Base-by-base conservation (phyloP, 768 basidiomycete species). In the Mycena sanguinolenta region DNA sequence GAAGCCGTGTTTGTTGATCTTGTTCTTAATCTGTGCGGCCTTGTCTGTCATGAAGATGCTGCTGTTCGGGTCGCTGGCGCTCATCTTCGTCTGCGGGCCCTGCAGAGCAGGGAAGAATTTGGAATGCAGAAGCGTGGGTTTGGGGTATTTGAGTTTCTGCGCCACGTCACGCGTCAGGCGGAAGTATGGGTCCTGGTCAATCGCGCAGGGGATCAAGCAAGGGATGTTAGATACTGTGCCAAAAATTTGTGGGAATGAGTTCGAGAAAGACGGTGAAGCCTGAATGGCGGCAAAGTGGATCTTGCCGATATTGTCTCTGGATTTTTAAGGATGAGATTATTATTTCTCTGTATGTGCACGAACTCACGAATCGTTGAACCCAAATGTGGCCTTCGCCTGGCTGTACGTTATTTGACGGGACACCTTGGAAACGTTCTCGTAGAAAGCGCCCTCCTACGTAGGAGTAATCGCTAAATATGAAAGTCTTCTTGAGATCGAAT, bases 51-150 rank as follows among this genome's bases (percentile, higher is more conserved):
- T 98, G 85, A 88, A 99, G 74, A 99, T 97, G 73, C 94, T 94
- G 73, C 92, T 94, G 82, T 96, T 97, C 25, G 90, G 85, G 80
- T 97, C 93, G 58, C 95, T 96, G 6, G 98, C 98, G 79, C 96
- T 98, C 98, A 99, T 99, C 84, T 99, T 99, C 39, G 96, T 97
- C 81, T 98, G 96, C 3, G 98, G 94, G 50, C 98, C 98, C 81
- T 98, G 97, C 13, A 99, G 87, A 6, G 98, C 97, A 14, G 98
- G 98, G 84, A 99, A 97, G 87, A 99, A 99, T 77, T 97, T 97
- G 55, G 97, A 89, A 81, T 99, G 96, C 58, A 99, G 84, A 28
- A 98, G 88, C 2, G 93, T 83, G 2, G 98, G 98, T 80, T 99
- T 99, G 50, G 92, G 95, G 84, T 97, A 98, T 81, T 95, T 97